Percentiles rank a stretch among this genome's conserved stretches.
Conservation (phyloP, 2,329 filamentous ascomycete species). For the Hortaea werneckii region DNA sequence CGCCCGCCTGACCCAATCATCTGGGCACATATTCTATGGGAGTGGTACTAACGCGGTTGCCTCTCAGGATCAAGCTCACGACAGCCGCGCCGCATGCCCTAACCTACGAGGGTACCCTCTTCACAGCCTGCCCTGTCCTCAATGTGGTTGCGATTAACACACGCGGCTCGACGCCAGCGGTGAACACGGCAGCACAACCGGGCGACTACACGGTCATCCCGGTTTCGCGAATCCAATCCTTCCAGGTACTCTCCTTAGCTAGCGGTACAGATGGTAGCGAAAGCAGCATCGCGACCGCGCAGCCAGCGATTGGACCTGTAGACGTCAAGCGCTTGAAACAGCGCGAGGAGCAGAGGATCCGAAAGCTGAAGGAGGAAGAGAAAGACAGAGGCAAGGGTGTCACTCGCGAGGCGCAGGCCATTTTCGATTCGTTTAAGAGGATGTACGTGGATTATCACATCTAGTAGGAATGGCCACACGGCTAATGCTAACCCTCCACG, state of each 20-base stretch:
- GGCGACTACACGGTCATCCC: constrained; percentile 53
- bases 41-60: neutral
- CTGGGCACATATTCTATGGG: neutral
- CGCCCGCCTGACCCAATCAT: constrained; percentile 16
- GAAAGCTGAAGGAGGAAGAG: constrained; percentile 47
- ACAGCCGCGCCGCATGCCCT: constrained; percentile 41
- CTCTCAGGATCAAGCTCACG: constrained; percentile 46
- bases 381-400: constrained; percentile 51
- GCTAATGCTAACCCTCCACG: neutral
- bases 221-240: constrained; percentile 47
- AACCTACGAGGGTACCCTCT: constrained; percentile 51
- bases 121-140: constrained; percentile 50
- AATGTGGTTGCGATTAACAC: constrained; percentile 54
- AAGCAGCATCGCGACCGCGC: constrained; percentile 11
- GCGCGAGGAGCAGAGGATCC: constrained; percentile 46
- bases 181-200: constrained; percentile 30
- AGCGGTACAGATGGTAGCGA: constrained; percentile 16
- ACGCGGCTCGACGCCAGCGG: constrained; percentile 34
- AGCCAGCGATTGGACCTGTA: constrained; percentile 39
- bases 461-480: no score
- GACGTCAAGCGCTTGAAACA: constrained; percentile 45
- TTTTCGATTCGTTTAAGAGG: constrained; percentile 52
- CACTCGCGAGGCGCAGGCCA: constrained; percentile 50
- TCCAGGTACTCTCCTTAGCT: constrained; percentile 43
- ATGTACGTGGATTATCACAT: constrained; percentile 31